Percentiles rank a stretch among this genome's conserved stretches.
Conservation (phyloP, 345 rosid species). For the Pugionium cornutum region DNA sequence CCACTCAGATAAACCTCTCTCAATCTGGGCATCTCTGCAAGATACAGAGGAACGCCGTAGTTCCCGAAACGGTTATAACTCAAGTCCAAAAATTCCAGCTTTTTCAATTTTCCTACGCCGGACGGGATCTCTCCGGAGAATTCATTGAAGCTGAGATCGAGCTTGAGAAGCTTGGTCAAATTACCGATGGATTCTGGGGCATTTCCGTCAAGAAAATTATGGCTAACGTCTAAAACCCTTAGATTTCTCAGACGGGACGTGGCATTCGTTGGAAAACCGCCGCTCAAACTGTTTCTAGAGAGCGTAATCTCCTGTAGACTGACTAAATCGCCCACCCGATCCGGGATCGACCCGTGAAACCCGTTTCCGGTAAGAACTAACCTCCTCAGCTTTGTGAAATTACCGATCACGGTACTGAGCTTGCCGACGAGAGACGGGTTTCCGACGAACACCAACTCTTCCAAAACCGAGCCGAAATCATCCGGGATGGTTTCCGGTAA, state of each 20-base stretch:
- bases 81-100: constrained; percentile 56
- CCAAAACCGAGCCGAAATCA: constrained; percentile 46
- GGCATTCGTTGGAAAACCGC: constrained; percentile 38
- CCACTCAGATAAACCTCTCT: constrained; percentile 63
- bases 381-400: constrained; percentile 50
- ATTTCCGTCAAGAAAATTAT: constrained; percentile 48
- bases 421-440: constrained; percentile 57
- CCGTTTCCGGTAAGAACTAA: constrained; percentile 59
- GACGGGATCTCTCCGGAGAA: constrained; percentile 54
- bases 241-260: constrained; percentile 45
- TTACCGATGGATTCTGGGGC: constrained; percentile 50
- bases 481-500: constrained; percentile 43
- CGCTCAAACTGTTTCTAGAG: constrained; percentile 58
- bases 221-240: constrained; percentile 56
- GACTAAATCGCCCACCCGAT: constrained; percentile 43
- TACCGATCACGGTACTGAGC: constrained; percentile 41
- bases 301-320: constrained; percentile 54
- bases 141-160: constrained; percentile 55
- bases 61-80: constrained; percentile 59
- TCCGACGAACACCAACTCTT: constrained; percentile 61
- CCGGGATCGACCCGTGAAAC: constrained; percentile 52
- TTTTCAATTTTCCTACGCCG: constrained; percentile 44
- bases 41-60: constrained; percentile 54
- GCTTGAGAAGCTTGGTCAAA: constrained; percentile 54
- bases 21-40: constrained; percentile 46